A percentile compares a stretch with the other conserved stretches of the same genome.
phyloP scores from a whole-genome alignment of 2,329 filamentous ascomycete genomes.

The Epichloe coenophiala region DNA sequence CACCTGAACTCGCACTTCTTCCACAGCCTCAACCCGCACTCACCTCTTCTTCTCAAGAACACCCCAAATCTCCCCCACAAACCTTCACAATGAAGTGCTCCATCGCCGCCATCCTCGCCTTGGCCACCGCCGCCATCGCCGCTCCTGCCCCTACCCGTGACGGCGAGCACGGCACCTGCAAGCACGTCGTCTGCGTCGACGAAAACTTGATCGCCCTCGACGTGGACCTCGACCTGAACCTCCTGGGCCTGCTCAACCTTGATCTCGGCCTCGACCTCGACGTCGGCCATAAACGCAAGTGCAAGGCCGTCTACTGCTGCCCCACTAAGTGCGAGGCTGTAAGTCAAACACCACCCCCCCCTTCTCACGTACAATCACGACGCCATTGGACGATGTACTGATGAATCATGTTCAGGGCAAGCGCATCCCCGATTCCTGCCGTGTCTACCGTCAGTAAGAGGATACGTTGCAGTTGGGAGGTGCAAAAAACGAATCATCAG shows the following conservation, averaged over 20 bases:
- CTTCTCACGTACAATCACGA: not conserved
- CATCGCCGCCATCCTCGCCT: not conserved
- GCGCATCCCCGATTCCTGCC: not conserved
- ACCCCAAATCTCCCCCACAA: not conserved
- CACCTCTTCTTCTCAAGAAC: not conserved
- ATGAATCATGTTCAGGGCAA: not conserved
- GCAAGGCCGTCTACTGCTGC: constrained; percentile 3
- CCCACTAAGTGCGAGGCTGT: not conserved
- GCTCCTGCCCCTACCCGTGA: not conserved
- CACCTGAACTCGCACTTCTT: not conserved
- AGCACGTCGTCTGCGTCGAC: not conserved
- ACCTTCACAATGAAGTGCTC: constrained; percentile 4
- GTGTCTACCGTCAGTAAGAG: not conserved
- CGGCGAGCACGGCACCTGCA: not conserved
- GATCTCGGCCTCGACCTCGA: not conserved
- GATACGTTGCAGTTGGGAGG: too few species aligned
- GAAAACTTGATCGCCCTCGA: not conserved
- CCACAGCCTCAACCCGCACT: not conserved
- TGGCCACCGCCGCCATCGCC: constrained; percentile 2
- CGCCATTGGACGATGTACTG: not conserved
- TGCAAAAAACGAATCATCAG: not conserved
- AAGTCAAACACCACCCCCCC: not conserved
- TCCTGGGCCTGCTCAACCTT: not conserved
- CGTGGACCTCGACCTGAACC: not conserved
- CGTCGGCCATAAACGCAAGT: not conserved